These are phyloP conservation scores for Clausena lansium DNA, from an alignment of 345 rosid genomes.

Conservation along the genomic window DNA sequence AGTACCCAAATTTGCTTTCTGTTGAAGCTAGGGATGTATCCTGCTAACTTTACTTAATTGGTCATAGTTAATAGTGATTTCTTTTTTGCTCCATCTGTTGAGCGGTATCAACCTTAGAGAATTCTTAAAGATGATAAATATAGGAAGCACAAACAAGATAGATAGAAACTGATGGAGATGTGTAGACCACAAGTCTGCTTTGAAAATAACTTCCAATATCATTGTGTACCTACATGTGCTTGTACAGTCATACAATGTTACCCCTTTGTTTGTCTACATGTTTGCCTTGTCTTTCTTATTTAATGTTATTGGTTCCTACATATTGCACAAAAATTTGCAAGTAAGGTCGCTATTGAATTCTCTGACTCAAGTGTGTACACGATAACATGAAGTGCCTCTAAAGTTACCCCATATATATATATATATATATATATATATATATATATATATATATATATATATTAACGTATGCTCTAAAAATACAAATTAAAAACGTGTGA, in stretches of 20 bases:
- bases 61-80: background rate
- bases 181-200: conserved; percentile 6
- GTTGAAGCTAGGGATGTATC: background rate
- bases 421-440: too few relatives aligned
- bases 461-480: background rate
- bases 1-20: background rate
- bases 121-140: background rate
- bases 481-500: too few relatives aligned
- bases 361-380: background rate
- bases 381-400: background rate
- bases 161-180: conserved; percentile 9
- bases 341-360: background rate
- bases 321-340: background rate
- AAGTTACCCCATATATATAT: background rate
- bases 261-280: conserved; percentile 12
- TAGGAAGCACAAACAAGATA: background rate
- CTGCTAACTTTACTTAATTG: background rate
- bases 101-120: background rate
- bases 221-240: conserved; percentile 20
- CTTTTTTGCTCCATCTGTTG: background rate
- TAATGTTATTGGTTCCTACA: conserved; percentile 8
- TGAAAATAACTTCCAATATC: conserved; percentile 14
- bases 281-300: conserved; percentile 11
- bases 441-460: too few relatives aligned
- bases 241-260: background rate